phyloP scores from a whole-genome alignment of 2,329 filamentous ascomycete genomes.

The Amylocarpus encephaloides region DNA sequence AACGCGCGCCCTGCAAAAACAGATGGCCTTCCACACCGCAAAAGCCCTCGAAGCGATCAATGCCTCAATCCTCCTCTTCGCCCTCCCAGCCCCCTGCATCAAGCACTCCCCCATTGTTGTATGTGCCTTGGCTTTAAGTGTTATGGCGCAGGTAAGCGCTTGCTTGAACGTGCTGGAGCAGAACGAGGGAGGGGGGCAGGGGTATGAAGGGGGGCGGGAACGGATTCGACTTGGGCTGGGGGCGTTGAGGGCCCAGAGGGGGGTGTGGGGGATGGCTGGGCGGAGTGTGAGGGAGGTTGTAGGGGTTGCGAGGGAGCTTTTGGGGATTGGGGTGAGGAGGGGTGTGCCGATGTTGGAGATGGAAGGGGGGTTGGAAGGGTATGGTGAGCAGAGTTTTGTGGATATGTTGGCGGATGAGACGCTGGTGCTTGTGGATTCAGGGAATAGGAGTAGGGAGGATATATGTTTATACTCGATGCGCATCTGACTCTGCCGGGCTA shows the following conservation, averaged over 20 bases:
- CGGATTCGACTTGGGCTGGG: constrained; percentile 53
- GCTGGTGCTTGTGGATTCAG: neutral
- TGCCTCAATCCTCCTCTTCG: constrained; percentile 47
- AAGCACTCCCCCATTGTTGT: constrained; percentile 53
- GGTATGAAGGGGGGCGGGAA: constrained; percentile 40
- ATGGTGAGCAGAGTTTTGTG: neutral
- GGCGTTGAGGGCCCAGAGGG: constrained; percentile 47
- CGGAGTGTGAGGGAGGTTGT: constrained; percentile 51
- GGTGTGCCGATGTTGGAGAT: neutral
- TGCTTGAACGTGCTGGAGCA: constrained; percentile 40
- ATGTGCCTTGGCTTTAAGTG: constrained; percentile 47
- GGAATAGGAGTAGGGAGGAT: neutral
- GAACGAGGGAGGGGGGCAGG: constrained; percentile 13
- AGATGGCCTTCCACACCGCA: constrained; percentile 45
- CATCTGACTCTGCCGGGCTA: too few species aligned
- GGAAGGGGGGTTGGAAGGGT: neutral
- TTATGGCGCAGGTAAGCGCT: constrained; percentile 52
- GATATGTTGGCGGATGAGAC: neutral
- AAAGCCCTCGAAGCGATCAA: constrained; percentile 54
- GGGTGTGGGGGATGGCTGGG: constrained; percentile 50
- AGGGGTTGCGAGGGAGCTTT: constrained; percentile 47
- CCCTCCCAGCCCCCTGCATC: constrained; percentile 46
- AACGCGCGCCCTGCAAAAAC: constrained; percentile 39
- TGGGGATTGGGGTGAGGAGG: neutral
- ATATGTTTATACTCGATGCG: too few species aligned